Evolutionary conservation across 108 stramenopile species (phyloP), one percentile per base, ranked within the genome.

Genomic region (Nitzschia sp.): DNA sequence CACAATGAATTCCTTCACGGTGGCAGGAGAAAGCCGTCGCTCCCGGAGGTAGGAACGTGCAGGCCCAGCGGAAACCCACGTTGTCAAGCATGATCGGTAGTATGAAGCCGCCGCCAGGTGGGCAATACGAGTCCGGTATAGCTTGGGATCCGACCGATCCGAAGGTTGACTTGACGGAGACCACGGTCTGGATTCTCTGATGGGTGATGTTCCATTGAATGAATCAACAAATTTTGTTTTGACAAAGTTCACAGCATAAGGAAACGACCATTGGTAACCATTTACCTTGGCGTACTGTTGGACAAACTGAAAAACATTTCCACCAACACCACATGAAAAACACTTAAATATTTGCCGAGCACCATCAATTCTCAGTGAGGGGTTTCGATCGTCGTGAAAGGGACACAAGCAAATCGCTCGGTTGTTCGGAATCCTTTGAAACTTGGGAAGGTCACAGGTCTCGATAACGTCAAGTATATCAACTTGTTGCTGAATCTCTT

Each of bases 251-350:
- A 95, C 88, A 6, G 92, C 93, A 24, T 89, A 72, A 43, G 53
- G 60, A 73, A 89, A 96, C 6, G 85, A 73, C 73, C 92, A 69
- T 62, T 91, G 74, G 56, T 83, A 69, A 1, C 72, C 59, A 46
- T 41, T 63, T 42, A 59, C 25, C 53, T 65, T 65, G 51, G 86
- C 76, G 60, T 87, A 90, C 63, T 93, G 80, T 22, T 81, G 69
- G 53, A 93, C 86, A 69, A 97, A 96, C 20, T 77, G 85, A 67
- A 96, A 88, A 17, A 91, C 86, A 69, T 95, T 89, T 7, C 96
- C 96, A 37, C 90, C 88, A 10, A 91, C 94, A n/a, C 93, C 94
- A 72, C 96, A 97, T 8, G 88, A 80, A 72, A 97, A 97, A 68
- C 96, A 97, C 58, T 94, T 94, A 82, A 88, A 97, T 9, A 93